Evolutionary conservation across 2,329 filamentous ascomycete species (phyloP).

Genomic region (Zasmidium citrigriseum): DNA sequence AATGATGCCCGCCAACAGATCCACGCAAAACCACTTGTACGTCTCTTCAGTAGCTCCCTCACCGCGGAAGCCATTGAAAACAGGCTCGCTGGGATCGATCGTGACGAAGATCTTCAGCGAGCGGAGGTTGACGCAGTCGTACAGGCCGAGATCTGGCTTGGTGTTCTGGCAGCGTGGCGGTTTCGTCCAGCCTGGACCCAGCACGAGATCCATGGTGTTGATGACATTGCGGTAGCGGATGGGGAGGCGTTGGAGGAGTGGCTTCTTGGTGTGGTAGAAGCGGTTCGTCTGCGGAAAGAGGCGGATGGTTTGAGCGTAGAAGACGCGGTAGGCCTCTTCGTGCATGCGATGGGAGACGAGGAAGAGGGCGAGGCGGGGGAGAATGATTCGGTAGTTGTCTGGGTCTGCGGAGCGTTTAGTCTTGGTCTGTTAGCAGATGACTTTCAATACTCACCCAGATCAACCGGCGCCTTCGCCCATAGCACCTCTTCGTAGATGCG

Average conservation of each 20-base stretch:
- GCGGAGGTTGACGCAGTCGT: slow-evolving; percentile 61
- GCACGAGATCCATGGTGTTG: slow-evolving; percentile 66
- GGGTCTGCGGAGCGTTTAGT: slow-evolving; percentile 48
- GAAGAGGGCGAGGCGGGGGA: slow-evolving; percentile 58
- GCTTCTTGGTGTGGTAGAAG: slow-evolving; percentile 73
- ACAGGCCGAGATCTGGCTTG: slow-evolving; percentile 63
- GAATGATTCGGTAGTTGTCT: slow-evolving; percentile 64
- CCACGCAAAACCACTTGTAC: slow-evolving; percentile 67
- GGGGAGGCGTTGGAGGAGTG: slow-evolving; percentile 67
- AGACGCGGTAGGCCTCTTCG: slow-evolving; percentile 63
- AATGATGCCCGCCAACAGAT: slow-evolving; percentile 60
- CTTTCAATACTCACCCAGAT: slow-evolving; percentile 48
- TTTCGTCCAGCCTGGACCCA: slow-evolving; percentile 72
- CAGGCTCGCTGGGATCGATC: slow-evolving; percentile 64
- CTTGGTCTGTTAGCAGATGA: neutral
- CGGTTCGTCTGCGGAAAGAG: slow-evolving; percentile 67
- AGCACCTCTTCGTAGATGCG: slow-evolving; percentile 69
- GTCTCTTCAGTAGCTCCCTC: slow-evolving; percentile 59
- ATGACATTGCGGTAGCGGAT: slow-evolving; percentile 61
- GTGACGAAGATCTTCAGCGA: slow-evolving; percentile 69
- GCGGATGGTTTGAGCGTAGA: slow-evolving; percentile 66
- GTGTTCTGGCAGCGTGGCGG: slow-evolving; percentile 73
- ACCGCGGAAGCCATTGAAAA: slow-evolving; percentile 67
- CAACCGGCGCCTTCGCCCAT: slow-evolving; percentile 55
- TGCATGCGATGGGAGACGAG: slow-evolving; percentile 63